A percentile compares a stretch with the other conserved stretches of the same genome.
Evolutionary conservation across 1,139 yeast species (phyloP).

Genomic region (Sugiyamaella sp.): DNA sequence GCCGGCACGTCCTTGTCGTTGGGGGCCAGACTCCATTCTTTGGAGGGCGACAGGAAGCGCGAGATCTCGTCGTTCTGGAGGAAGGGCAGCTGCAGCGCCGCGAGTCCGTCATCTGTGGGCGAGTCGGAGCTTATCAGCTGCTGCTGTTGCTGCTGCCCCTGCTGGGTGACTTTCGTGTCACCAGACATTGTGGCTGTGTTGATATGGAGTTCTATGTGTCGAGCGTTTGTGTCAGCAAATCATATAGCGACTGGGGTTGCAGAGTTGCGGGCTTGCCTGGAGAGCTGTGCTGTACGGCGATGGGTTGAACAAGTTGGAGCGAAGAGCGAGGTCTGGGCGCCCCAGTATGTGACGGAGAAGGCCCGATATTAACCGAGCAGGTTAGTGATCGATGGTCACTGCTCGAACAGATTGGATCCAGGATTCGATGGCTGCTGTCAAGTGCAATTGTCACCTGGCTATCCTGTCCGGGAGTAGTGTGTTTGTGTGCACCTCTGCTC

Average conservation of each 20-base stretch:
- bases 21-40: constrained; percentile 33
- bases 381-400: background rate
- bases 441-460: background rate
- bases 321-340: background rate
- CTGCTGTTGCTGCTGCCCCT: constrained; percentile 6
- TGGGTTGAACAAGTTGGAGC: background rate
- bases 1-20: constrained; percentile 25
- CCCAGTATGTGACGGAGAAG: too few relatives aligned
- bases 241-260: background rate
- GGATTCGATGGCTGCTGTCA: too few relatives aligned
- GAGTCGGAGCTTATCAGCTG: constrained; percentile 9
- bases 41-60: constrained; percentile 32
- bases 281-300: too few relatives aligned
- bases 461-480: background rate
- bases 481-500: background rate
- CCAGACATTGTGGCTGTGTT: constrained; percentile 10
- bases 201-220: background rate
- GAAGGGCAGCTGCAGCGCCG: constrained; percentile 36
- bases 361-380: background rate
- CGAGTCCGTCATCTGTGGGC: constrained; percentile 30
- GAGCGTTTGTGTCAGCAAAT: background rate
- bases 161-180: constrained; percentile 8
- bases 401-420: too few relatives aligned
- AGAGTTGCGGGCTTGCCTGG: too few relatives aligned
- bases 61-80: constrained; percentile 33